Evolutionary conservation across 164 flowering plant genomes (phyloP), one percentile per base, ranked within the genome.

Genomic region (Aristolochia fimbriata): DNA sequence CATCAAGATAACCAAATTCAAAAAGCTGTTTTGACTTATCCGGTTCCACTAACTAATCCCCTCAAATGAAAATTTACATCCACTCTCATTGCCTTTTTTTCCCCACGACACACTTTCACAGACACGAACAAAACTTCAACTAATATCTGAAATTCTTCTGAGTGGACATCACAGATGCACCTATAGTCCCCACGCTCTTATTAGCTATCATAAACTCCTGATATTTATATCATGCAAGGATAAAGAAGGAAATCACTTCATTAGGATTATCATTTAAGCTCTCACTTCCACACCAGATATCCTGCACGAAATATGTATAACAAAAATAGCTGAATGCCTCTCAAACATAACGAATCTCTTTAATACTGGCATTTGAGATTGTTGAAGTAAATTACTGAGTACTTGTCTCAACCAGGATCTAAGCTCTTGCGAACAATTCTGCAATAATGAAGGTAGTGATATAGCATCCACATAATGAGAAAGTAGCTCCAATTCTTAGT

Each of bases 381-480:
- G 70, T 92, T 92, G 69, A 85, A 87, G 77, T 87, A 89, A 65
- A 72, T 59, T 23, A 73, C 66, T 10, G 96, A 79, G 67, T 92
- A 66, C 58, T 88, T 79, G 63, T 86, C 97, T 9, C 91, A 82
- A 72, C 98, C 89, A 21, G 98, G 98, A 73, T 92, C 98, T 89
- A 92, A 37, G 91, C 88, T 76, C 96, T 77, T 23, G 75, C 71
- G 88, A 87, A 85, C 98, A 96, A 89, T 67, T 96, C 98, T 92
- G 72, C 59, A 63, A 50, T 68, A 22, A 60, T 58, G 16, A 20
- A 61, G 61, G 41, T 11, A 50, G 60, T 55, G 55, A 59, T 20
- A 68, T 52, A 50, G 31, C 49, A 46, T 30, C 48, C 43, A 33
- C 43, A 55, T 52, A 62, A 6, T 45, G 16, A 59, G 2, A 22